A percentile compares a stretch with the other conserved stretches of the same genome.
These are phyloP conservation scores for Mucor lusitanicus DNA, from an alignment of 371 early-diverging fungal genomes.

Conservation along the genomic window DNA sequence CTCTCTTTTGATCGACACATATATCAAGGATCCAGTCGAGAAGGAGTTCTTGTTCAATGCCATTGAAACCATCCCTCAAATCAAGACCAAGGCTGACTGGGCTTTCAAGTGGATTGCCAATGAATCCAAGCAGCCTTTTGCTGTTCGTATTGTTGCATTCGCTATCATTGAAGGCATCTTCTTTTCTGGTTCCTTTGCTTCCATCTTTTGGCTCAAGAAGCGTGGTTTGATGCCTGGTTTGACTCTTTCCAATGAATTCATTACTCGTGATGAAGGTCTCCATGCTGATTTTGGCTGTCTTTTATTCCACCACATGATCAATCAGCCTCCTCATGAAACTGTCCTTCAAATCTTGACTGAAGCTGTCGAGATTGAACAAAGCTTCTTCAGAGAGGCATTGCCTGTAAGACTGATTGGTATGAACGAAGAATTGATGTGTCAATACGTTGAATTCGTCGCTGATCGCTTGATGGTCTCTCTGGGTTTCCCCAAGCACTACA, in stretches of 20 bases:
- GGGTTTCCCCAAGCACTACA: constrained; percentile 88
- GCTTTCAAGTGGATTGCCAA: constrained; percentile 94
- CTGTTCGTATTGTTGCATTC: constrained; percentile 97
- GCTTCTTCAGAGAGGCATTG: constrained; percentile 94
- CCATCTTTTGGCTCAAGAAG: constrained; percentile 99
- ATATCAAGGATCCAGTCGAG: constrained; percentile 90
- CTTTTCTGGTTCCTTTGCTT: constrained; percentile 99
- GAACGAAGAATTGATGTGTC: constrained; percentile 95
- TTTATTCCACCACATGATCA: constrained; percentile 84
- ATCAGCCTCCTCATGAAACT: constrained; percentile 74
- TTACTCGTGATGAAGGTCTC: constrained; percentile 99
- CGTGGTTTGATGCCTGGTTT: constrained; percentile 99
- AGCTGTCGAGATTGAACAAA: constrained; percentile 96
- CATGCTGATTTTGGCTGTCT: constrained; percentile 99
- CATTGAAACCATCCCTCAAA: constrained; percentile 93
- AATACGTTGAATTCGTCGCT: constrained; percentile 99
- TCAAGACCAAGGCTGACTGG: constrained; percentile 98
- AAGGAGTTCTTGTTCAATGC: constrained; percentile 94
- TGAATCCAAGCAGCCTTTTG: constrained; percentile 82
- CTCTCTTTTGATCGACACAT: constrained; percentile 98
- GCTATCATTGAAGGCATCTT: constrained; percentile 99
- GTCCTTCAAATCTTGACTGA: constrained; percentile 85
- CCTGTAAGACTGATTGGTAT: constrained; percentile 99
- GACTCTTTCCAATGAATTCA: constrained; percentile 99
- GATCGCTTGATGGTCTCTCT: constrained; percentile 95